Percentiles rank a stretch among this genome's conserved stretches.
These are phyloP conservation scores for Trichoderma simmonsii DNA, from an alignment of 2,329 filamentous ascomycete genomes.

Conservation along the genomic window DNA sequence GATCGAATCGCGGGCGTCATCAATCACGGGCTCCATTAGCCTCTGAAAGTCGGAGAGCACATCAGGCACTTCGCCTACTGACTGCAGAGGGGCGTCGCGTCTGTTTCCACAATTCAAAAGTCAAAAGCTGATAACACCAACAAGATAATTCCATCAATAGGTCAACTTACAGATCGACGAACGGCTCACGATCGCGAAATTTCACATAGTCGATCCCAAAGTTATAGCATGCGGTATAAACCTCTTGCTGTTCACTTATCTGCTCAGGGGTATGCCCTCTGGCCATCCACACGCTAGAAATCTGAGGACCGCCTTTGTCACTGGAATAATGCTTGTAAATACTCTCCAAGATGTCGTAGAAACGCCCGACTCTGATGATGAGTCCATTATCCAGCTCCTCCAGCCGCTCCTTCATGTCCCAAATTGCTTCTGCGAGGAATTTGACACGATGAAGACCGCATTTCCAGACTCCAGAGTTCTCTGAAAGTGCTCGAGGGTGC, in stretches of 20 bases:
- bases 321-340: constrained; percentile 50
- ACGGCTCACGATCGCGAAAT: constrained; percentile 75
- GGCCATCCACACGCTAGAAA: constrained; percentile 72
- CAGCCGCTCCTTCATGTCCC: constrained; percentile 65
- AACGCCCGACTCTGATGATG: constrained; percentile 59
- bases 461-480: constrained; percentile 63
- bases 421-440: constrained; percentile 70
- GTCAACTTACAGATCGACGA: constrained; percentile 68
- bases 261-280: constrained; percentile 69
- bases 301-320: constrained; percentile 35
- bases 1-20: background rate
- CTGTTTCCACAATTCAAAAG: constrained; percentile 38
- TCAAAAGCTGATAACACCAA: background rate
- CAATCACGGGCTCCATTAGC: constrained; percentile 62
- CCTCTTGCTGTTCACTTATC: constrained; percentile 56
- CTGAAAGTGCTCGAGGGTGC: constrained; percentile 64
- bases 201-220: constrained; percentile 58
- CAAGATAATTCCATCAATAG: background rate
- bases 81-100: constrained; percentile 59
- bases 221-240: constrained; percentile 51
- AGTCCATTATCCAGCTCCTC: constrained; percentile 59
- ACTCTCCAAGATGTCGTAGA: constrained; percentile 56
- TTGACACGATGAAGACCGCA: constrained; percentile 69
- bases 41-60: constrained; percentile 75
- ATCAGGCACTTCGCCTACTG: constrained; percentile 61